Conservation (phyloP, 2,329 filamentous ascomycete species). For the Alternaria gansuensis region DNA sequence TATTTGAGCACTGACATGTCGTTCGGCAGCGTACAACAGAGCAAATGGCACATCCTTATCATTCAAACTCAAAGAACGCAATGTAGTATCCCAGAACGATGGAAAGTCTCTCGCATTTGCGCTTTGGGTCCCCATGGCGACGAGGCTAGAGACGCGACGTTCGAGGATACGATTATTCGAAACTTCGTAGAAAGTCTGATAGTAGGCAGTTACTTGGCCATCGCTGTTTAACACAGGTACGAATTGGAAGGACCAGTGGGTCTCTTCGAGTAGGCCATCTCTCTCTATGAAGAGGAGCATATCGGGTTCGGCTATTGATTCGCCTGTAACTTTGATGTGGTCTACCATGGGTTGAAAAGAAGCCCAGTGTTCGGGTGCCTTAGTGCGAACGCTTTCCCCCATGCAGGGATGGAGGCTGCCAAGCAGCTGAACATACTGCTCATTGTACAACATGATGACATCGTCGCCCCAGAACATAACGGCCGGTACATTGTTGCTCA, state of each 20-base stretch:
- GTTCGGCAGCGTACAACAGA: constrained; percentile 37
- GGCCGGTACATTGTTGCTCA: constrained; percentile 64
- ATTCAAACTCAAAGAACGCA: constrained; percentile 73
- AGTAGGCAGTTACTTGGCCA: constrained; percentile 74
- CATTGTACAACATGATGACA: constrained; percentile 52
- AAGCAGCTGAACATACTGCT: constrained; percentile 45
- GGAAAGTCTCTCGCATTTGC: constrained; percentile 72
- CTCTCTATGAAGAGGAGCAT: constrained; percentile 75
- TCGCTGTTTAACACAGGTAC: constrained; percentile 75
- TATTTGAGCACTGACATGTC: constrained; percentile 23
- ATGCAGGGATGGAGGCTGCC: constrained; percentile 62
- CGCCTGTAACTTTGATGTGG: constrained; percentile 34
- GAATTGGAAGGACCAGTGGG: constrained; percentile 81
- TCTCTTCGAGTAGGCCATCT: constrained; percentile 74
- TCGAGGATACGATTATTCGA: constrained; percentile 60
- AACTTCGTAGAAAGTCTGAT: constrained; percentile 80
- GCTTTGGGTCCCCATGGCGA: constrained; percentile 75
- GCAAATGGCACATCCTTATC: constrained; percentile 58
- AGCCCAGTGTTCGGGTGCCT: constrained; percentile 73
- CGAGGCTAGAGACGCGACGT: constrained; percentile 57
- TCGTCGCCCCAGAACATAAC: constrained; percentile 65
- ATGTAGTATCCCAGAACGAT: constrained; percentile 74
- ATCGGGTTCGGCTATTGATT: constrained; percentile 62
- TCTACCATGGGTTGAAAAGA: constrained; percentile 35
- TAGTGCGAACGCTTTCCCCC: constrained; percentile 67